A percentile compares a stretch with the other conserved stretches of the same genome.
phyloP scores from a whole-genome alignment of 441 rosid genomes.

The Arabidopsis hybrid region DNA sequence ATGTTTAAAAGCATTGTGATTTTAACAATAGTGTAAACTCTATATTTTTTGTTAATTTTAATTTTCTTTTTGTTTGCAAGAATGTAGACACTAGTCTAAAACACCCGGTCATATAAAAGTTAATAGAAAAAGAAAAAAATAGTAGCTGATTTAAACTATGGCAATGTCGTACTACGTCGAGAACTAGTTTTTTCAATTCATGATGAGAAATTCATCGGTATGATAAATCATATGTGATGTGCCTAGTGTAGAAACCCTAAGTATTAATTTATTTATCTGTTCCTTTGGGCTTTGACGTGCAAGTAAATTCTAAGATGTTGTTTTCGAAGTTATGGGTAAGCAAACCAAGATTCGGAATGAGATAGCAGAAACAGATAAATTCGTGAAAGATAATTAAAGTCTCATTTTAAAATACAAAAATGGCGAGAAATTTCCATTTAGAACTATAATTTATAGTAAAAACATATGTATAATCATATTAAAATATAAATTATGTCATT shows the following conservation, averaged over 20 bases:
- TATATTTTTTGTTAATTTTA: neutral
- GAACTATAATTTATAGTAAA: neutral
- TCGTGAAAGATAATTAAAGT: no score
- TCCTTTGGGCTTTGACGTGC: conserved; percentile 28
- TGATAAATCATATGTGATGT: neutral
- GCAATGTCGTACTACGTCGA: conserved; percentile 6
- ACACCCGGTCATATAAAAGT: neutral
- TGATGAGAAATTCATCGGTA: conserved; percentile 6
- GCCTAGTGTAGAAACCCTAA: conserved; percentile 11
- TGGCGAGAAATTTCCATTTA: neutral
- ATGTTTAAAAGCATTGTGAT: neutral
- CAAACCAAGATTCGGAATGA: conserved; percentile 5
- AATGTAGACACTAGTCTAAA: neutral
- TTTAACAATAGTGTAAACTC: neutral
- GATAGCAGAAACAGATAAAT: neutral
- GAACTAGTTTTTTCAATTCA: neutral
- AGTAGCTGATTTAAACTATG: conserved; percentile 8
- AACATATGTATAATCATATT: neutral
- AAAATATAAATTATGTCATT: neutral
- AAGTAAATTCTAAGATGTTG: conserved; percentile 22
- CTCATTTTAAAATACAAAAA: neutral
- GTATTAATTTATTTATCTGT: neutral
- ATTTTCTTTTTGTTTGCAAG: neutral
- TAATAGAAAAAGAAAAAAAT: neutral
- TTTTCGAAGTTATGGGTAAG: conserved; percentile 25